phyloP scores from a whole-genome alignment of 2,329 filamentous ascomycete genomes.

The Elsinoe australis region DNA sequence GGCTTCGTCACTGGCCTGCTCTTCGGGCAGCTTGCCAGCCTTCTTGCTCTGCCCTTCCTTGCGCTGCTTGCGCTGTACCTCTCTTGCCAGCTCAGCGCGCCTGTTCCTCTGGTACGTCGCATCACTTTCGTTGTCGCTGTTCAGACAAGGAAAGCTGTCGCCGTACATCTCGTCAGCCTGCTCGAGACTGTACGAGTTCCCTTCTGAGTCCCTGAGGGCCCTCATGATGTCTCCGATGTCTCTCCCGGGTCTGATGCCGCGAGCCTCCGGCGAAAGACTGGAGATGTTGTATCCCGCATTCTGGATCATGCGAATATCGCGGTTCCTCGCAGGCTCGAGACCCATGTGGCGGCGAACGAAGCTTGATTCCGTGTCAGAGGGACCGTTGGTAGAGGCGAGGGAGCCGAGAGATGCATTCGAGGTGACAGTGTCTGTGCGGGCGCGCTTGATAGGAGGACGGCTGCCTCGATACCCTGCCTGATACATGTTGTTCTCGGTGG shows the following conservation, averaged over 20 bases:
- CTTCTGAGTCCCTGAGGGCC: neutral
- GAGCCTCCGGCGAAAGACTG: neutral
- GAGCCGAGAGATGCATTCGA: too few relatives aligned
- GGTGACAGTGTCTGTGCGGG: too few relatives aligned
- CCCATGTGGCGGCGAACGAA: too few relatives aligned
- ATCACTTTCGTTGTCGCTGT: constrained; percentile 13
- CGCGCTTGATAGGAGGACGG: too few relatives aligned
- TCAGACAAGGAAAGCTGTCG: neutral
- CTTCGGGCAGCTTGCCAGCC: too few relatives aligned
- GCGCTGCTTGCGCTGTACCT: constrained; percentile 1
- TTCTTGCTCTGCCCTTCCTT: neutral
- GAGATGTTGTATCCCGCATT: neutral
- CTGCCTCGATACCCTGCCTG: neutral
- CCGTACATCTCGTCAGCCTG: neutral
- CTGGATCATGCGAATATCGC: neutral
- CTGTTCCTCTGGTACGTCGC: neutral
- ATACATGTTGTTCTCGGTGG: neutral
- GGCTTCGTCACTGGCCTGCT: too few relatives aligned
- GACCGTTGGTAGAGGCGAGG: too few relatives aligned
- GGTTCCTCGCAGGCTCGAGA: neutral
- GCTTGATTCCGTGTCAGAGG: too few relatives aligned
- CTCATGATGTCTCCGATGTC: constrained; percentile 7
- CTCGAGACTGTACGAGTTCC: neutral
- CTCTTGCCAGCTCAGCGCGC: neutral
- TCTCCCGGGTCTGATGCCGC: neutral